A percentile compares a stretch with the other conserved stretches of the same genome.
phyloP scores from a whole-genome alignment of 805 yeast genomes.

The Ogataea philodendri region DNA sequence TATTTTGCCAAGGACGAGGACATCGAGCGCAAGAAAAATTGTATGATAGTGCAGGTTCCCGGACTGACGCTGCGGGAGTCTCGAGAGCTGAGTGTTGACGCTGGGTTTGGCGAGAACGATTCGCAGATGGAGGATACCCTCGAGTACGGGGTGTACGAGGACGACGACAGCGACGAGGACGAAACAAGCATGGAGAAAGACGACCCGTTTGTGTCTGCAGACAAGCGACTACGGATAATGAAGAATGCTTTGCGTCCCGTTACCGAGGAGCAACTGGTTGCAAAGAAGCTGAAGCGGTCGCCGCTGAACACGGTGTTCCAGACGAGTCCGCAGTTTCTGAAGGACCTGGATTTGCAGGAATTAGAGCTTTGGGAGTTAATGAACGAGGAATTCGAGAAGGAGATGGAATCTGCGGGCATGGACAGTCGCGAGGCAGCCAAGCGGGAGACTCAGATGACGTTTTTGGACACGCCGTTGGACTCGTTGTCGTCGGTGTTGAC shows the following conservation, averaged over 20 bases:
- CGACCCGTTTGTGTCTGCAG: conserved; percentile 22
- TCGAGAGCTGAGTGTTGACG: conserved; percentile 10
- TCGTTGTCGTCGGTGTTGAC: conserved; percentile 18
- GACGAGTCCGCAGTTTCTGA: conserved; percentile 28
- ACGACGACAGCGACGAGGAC: conserved; percentile 14
- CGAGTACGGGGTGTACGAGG: conserved; percentile 11
- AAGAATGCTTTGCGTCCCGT: conserved; percentile 29
- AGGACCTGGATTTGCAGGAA: conserved; percentile 30
- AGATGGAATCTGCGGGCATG: conserved; percentile 20
- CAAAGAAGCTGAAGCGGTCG: conserved; percentile 24
- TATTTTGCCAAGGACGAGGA: conserved; percentile 31
- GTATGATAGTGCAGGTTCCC: conserved; percentile 15
- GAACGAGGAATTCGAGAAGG: conserved; percentile 34
- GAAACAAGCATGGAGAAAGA: conserved; percentile 7
- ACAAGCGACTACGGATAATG: conserved; percentile 28
- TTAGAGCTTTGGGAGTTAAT: conserved; percentile 33
- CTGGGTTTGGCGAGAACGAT: conserved; percentile 3
- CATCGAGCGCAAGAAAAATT: conserved; percentile 9
- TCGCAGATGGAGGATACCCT: conserved; percentile 13
- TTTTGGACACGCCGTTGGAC: conserved; percentile 26
- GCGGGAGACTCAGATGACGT: conserved; percentile 10
- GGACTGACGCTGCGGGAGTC: conserved; percentile 16
- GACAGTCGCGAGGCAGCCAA: conserved; percentile 11
- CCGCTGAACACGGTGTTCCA: conserved; percentile 29
- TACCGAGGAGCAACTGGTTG: conserved; percentile 25